These are phyloP conservation scores for Macrocybe gigantea DNA, from an alignment of 768 basidiomycete genomes.

Conservation along the genomic window DNA sequence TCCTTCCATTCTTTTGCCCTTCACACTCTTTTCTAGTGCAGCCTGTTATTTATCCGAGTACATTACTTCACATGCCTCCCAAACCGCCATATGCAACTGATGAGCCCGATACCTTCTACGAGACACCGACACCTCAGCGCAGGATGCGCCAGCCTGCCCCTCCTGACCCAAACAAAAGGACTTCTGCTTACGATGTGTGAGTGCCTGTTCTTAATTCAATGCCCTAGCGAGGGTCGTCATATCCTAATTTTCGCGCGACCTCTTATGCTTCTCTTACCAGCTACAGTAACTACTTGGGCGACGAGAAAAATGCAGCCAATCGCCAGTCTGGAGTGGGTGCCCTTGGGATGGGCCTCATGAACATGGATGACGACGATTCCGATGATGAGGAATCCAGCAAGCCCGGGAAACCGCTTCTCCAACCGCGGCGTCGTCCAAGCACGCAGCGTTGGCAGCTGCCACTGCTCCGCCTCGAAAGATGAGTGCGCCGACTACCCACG, in stretches of 20 bases:
- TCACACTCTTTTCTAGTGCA: slow-evolving; percentile 11
- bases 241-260: neutral
- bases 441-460: slow-evolving; percentile 31
- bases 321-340: slow-evolving; percentile 51
- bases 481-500: slow-evolving; percentile 19
- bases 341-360: slow-evolving; percentile 43
- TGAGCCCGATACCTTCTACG: slow-evolving; percentile 57
- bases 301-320: slow-evolving; percentile 22
- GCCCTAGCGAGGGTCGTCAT: neutral
- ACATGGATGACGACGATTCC: slow-evolving; percentile 40
- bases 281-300: slow-evolving; percentile 56
- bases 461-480: slow-evolving; percentile 14
- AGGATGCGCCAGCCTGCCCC: slow-evolving; percentile 39
- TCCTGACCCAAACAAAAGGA: slow-evolving; percentile 47
- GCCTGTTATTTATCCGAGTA: too few relatives aligned
- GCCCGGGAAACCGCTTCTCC: slow-evolving; percentile 6
- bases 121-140: slow-evolving; percentile 35
- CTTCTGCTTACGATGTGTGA: slow-evolving; percentile 67
- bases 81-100: slow-evolving; percentile 66
- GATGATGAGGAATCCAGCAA: slow-evolving; percentile 26
- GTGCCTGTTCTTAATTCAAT: slow-evolving; percentile 18
- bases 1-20: slow-evolving; percentile 13
- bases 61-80: slow-evolving; percentile 29
- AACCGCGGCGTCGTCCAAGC: slow-evolving; percentile 23
- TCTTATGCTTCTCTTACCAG: slow-evolving; percentile 4